Conservation (phyloP, 805 yeast species). For the Groenewaldozyma salmanticensis region DNA sequence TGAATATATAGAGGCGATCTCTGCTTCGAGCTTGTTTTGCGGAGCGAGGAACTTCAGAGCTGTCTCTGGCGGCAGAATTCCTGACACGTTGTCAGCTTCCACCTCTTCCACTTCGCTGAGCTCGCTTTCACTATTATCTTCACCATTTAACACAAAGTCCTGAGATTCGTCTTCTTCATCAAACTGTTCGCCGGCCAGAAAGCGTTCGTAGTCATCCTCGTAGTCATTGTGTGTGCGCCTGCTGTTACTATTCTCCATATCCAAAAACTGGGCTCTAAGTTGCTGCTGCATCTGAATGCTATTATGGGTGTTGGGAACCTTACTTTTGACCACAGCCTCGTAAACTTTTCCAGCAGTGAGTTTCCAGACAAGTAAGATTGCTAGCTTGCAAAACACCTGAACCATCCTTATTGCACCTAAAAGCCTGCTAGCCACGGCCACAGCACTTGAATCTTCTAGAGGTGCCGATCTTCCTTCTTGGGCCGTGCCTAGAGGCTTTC, state of each 20-base stretch:
- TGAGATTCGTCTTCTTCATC: slow-evolving; percentile 1
- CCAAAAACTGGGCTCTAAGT: too few relatives aligned
- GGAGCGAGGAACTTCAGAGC: neutral
- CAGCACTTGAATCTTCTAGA: neutral
- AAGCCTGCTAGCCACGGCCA: neutral
- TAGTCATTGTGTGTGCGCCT: neutral
- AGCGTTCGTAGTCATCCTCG: neutral
- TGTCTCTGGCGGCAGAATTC: neutral
- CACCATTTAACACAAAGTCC: neutral
- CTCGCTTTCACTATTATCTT: neutral
- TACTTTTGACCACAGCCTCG: slow-evolving; percentile 1
- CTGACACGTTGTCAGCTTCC: slow-evolving; percentile 1
- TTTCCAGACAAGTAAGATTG: neutral
- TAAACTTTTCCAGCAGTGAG: neutral
- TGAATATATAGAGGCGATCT: neutral
- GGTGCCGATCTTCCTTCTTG: neutral
- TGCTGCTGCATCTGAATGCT: too few relatives aligned
- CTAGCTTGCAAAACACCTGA: neutral
- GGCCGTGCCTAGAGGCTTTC: neutral
- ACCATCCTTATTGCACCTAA: neutral
- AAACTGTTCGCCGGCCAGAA: neutral
- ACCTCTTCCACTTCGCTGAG: neutral
- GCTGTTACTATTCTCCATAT: neutral
- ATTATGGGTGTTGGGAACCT: too few relatives aligned
- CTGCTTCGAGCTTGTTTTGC: neutral